phyloP scores from a whole-genome alignment of 768 basidiomycete genomes.

The Cystofilobasidium capitatum region DNA sequence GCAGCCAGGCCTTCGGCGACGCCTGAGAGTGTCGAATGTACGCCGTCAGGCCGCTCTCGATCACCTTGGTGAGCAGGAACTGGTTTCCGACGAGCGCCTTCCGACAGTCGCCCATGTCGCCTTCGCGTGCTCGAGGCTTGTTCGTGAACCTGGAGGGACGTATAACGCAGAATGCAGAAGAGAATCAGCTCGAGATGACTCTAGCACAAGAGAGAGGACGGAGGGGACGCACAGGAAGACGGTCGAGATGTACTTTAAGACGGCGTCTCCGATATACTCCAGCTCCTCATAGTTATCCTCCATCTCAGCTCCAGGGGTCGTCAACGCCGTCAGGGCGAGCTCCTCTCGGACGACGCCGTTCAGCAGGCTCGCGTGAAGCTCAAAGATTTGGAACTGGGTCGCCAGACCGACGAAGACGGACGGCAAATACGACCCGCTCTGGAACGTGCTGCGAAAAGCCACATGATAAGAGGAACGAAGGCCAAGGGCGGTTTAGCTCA shows the following conservation, averaged over 20 bases:
- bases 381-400: conserved; percentile 62
- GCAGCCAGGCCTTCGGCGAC: conserved; percentile 11
- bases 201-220: background rate
- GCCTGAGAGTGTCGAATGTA: conserved; percentile 53
- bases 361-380: conserved; percentile 64
- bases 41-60: conserved; percentile 53
- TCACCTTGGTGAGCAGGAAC: conserved; percentile 51
- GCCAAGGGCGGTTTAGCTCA: too few species aligned
- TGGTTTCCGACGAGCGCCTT: conserved; percentile 68
- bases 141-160: conserved; percentile 47
- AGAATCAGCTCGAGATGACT: background rate
- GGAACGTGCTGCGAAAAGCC: conserved; percentile 49
- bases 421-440: conserved; percentile 61
- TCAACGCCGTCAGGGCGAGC: conserved; percentile 56
- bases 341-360: conserved; percentile 53
- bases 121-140: conserved; percentile 56
- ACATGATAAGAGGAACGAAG: background rate
- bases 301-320: conserved; percentile 57
- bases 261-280: conserved; percentile 75
- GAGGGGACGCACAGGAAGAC: conserved; percentile 46
- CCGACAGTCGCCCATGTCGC: conserved; percentile 56
- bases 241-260: conserved; percentile 68
- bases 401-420: conserved; percentile 65
- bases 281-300: conserved; percentile 75
- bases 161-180: background rate